These are phyloP conservation scores for Pleoardoris graminearum DNA, from an alignment of 2,329 filamentous ascomycete species.

Conservation along the genomic window DNA sequence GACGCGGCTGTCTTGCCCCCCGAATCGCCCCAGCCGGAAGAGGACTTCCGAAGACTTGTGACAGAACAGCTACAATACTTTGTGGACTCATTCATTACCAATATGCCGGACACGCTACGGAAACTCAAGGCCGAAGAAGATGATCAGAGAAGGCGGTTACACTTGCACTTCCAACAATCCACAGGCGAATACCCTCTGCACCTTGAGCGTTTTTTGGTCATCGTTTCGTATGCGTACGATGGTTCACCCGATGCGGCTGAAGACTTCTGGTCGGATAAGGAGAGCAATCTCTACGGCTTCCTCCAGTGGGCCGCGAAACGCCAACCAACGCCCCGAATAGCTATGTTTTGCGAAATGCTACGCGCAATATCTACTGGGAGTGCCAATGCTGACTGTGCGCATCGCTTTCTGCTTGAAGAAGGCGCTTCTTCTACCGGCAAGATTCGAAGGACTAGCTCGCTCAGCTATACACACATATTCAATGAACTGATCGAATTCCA, in stretches of 20 bases:
- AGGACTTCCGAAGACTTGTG: conserved; percentile 71
- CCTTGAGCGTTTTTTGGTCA: conserved; percentile 86
- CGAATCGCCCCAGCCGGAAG: conserved; percentile 70
- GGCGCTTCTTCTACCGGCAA: conserved; percentile 69
- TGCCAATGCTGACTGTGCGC: conserved; percentile 79
- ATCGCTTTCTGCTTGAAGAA: conserved; percentile 89
- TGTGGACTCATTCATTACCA: conserved; percentile 89
- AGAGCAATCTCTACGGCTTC: conserved; percentile 92
- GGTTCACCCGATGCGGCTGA: conserved; percentile 80
- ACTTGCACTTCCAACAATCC: conserved; percentile 48
- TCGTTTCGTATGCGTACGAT: conserved; percentile 91
- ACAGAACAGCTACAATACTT: conserved; percentile 86
- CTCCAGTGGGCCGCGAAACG: conserved; percentile 95
- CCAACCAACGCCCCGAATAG: conserved; percentile 93
- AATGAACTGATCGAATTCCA: conserved; percentile 86
- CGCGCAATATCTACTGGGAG: conserved; percentile 83
- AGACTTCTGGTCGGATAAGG: conserved; percentile 88
- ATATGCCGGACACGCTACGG: conserved; percentile 89
- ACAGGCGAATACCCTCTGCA: conserved; percentile 61
- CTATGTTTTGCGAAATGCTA: conserved; percentile 95
- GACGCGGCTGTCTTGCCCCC: conserved; percentile 71
- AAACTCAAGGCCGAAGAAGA: conserved; percentile 88
- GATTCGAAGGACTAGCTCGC: conserved; percentile 77
- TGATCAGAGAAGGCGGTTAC: conserved; percentile 66
- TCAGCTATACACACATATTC: conserved; percentile 93